Evolutionary conservation across 805 yeast species (phyloP), one percentile per base, ranked within the genome.

Genomic region (Metahyphopichia silvanorum): DNA sequence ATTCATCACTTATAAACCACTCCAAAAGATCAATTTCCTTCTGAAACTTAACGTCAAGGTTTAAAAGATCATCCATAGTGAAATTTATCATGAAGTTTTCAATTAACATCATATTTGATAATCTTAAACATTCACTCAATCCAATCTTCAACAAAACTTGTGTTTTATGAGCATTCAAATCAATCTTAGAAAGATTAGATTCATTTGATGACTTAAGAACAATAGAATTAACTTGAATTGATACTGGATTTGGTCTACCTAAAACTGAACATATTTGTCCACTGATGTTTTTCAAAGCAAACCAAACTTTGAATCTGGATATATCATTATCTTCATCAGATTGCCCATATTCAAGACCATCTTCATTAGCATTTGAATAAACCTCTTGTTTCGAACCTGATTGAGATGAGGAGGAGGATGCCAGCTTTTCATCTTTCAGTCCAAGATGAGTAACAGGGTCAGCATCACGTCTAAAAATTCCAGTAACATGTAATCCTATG

Each of bases 181-280:
- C 46, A 9, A 41, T 32, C 5, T 36, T 39, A 29, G 49, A 35
- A 16, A 38, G 32, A n/a, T 40, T 34, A 11, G 46, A 32, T 10
- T 47, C 40, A 16, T 42, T 32, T 6, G 50, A 35, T 18, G 55
- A 40, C 34, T 51, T 50, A 29, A 57, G 40, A 5, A 62, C 53
- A 3, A 46, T 39, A 13, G 53, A 51, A 35, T 56, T 55, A 9
- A 63, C 63, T 40, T 62, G 69, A 20, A 65, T 49, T 1, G 76
- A 66, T 7, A 74, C 73, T 1, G 79, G 79, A 39, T 72, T 74
- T 3, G 79, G 79, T 40, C 79, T 55, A 6, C 79, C 78, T 16
- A 73, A 53, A 11, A 72, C 67, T 1, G 77, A 69, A 43, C 78
- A 72, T 13, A 71, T 43, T 21, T 71, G 72, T 2, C 75, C 71